These are phyloP conservation scores for Pyrenula aspistea DNA, from an alignment of 495 filamentous ascomycete species.

Conservation along the genomic window DNA sequence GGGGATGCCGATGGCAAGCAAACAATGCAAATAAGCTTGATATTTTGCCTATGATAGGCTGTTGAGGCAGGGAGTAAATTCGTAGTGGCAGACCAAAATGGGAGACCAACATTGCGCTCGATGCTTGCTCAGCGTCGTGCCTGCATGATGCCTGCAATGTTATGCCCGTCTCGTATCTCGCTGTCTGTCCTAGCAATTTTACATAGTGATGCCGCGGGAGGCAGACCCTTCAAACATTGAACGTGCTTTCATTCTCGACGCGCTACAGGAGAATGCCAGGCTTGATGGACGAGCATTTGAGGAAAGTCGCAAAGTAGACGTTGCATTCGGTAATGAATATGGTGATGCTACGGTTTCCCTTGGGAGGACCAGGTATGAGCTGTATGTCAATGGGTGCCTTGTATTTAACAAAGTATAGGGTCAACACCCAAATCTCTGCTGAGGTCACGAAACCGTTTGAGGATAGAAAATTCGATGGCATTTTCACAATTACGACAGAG, in stretches of 20 bases:
- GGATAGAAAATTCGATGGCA: slow-evolving; percentile 87
- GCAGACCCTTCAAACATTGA: slow-evolving; percentile 69
- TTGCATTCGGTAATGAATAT: slow-evolving; percentile 82
- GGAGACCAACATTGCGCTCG: too few relatives aligned
- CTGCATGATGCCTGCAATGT: too few relatives aligned
- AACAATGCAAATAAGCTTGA: too few relatives aligned
- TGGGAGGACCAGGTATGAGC: slow-evolving; percentile 72
- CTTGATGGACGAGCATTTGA: slow-evolving; percentile 75
- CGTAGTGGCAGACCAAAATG: too few relatives aligned
- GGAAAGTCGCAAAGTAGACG: slow-evolving; percentile 59
- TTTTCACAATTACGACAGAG: slow-evolving; percentile 85
- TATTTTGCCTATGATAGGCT: too few relatives aligned
- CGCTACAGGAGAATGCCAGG: slow-evolving; percentile 61
- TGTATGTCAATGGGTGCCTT: not conserved
- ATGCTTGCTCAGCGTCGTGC: too few relatives aligned
- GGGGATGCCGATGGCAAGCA: too few relatives aligned
- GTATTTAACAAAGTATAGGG: slow-evolving; percentile 33
- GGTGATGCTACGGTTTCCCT: slow-evolving; percentile 80
- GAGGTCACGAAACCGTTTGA: slow-evolving; percentile 72
- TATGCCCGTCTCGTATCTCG: too few relatives aligned
- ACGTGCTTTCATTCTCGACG: slow-evolving; percentile 62
- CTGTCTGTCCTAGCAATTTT: not conserved
- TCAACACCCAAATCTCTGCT: slow-evolving; percentile 75
- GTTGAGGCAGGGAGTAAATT: too few relatives aligned
- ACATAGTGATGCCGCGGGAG: slow-evolving; percentile 71